Conservation (phyloP, 768 basidiomycete genomes). For the Psilocybe cubensis region DNA sequence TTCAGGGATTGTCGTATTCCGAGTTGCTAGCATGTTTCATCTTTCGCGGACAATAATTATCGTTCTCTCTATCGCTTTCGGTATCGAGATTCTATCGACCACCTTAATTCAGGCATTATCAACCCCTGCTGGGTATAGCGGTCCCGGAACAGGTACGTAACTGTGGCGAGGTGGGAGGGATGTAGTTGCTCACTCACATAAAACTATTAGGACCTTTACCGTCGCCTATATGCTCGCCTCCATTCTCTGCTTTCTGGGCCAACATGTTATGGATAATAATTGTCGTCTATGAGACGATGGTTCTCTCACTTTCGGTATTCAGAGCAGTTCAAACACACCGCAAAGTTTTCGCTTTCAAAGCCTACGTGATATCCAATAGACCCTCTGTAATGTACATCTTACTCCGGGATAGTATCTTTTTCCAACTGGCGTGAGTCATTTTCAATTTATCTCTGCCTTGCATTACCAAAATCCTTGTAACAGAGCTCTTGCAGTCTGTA, state of each 20-base stretch:
- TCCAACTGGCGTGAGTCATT: not conserved
- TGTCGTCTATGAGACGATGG: not conserved
- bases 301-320: not conserved
- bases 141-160: not conserved
- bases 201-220: not conserved
- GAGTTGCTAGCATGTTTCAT: slow-evolving; percentile 9
- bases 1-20: slow-evolving; percentile 1
- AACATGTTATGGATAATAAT: slow-evolving; percentile 3
- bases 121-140: not conserved
- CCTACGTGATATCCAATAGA: not conserved
- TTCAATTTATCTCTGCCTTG: not conserved
- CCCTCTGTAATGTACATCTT: slow-evolving; percentile 2
- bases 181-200: not conserved
- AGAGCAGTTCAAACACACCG: slow-evolving; percentile 1
- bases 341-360: not conserved
- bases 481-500: not conserved
- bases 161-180: not conserved
- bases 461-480: not conserved
- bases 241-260: not conserved
- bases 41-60: slow-evolving; percentile 1
- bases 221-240: not conserved
- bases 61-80: not conserved
- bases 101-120: not conserved
- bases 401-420: slow-evolving; percentile 3
- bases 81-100: not conserved